These are phyloP conservation scores for Monilinia fructicola DNA, from an alignment of 2,329 filamentous ascomycete species.

Conservation along the genomic window DNA sequence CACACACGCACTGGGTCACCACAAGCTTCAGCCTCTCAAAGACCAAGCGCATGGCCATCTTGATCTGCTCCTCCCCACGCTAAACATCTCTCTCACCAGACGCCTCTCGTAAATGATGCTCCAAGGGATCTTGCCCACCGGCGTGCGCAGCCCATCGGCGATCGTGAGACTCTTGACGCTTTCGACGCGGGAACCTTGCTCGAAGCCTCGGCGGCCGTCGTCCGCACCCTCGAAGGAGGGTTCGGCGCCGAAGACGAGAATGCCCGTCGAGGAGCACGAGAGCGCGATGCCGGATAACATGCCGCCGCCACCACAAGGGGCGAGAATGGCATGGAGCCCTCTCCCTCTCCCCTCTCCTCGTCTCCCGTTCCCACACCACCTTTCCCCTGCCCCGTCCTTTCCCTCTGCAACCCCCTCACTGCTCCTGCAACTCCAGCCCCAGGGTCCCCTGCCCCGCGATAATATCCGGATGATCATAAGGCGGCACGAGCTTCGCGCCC, in stretches of 20 bases:
- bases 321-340: slow-evolving; percentile 68
- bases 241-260: slow-evolving; percentile 82
- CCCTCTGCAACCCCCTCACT: slow-evolving; percentile 59
- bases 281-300: slow-evolving; percentile 82
- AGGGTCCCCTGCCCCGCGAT: slow-evolving; percentile 92
- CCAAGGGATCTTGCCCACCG: slow-evolving; percentile 77
- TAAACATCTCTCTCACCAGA: slow-evolving; percentile 70
- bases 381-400: slow-evolving; percentile 27
- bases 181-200: slow-evolving; percentile 61
- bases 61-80: slow-evolving; percentile 82
- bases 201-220: slow-evolving; percentile 72
- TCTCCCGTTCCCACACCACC: slow-evolving; percentile 17
- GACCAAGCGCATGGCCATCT: slow-evolving; percentile 55
- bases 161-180: slow-evolving; percentile 75
- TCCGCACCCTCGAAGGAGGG: slow-evolving; percentile 80
- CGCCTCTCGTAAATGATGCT: slow-evolving; percentile 66
- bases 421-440: slow-evolving; percentile 76
- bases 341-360: slow-evolving; percentile 42
- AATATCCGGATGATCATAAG: slow-evolving; percentile 90
- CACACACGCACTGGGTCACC: slow-evolving; percentile 81
- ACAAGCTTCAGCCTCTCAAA: slow-evolving; percentile 88
- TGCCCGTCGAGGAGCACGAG: slow-evolving; percentile 68
- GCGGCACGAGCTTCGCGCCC: slow-evolving; percentile 77
- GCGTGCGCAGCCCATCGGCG: slow-evolving; percentile 84
- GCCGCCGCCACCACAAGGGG: slow-evolving; percentile 85